Evolutionary conservation across 2,329 filamentous ascomycete species (phyloP).

Genomic region (Pezicula carpinea): DNA sequence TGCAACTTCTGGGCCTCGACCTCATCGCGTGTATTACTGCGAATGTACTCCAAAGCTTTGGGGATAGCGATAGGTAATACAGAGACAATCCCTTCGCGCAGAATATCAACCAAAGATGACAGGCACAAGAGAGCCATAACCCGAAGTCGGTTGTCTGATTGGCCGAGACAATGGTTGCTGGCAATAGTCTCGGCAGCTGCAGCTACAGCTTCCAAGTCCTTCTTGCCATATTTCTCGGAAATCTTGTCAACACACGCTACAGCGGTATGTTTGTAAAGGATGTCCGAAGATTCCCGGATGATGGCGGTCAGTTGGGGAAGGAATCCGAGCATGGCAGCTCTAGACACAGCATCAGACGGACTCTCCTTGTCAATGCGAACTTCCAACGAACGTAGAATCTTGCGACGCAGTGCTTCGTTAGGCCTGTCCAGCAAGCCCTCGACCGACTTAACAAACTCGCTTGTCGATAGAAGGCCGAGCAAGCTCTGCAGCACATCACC

Average conservation of each 20-base stretch:
- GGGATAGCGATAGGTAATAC: conserved; percentile 73
- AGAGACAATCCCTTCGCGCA: conserved; percentile 81
- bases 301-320: conserved; percentile 73
- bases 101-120: conserved; percentile 81
- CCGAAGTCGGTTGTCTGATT: conserved; percentile 65
- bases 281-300: conserved; percentile 66
- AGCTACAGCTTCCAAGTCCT: conserved; percentile 72
- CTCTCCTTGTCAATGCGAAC: conserved; percentile 70
- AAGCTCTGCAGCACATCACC: conserved; percentile 72
- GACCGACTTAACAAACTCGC: conserved; percentile 84
- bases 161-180: conserved; percentile 70
- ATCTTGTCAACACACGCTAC: conserved; percentile 91
- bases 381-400: conserved; percentile 77
- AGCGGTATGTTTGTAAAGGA: conserved; percentile 76
- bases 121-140: conserved; percentile 86
- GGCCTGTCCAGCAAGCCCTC: conserved; percentile 75
- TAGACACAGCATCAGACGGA: conserved; percentile 62
- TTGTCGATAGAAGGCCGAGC: conserved; percentile 79
- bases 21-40: conserved; percentile 51
- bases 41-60: conserved; percentile 66
- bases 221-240: conserved; percentile 91
- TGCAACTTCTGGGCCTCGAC: conserved; percentile 61
- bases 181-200: conserved; percentile 73
- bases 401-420: conserved; percentile 70
- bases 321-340: conserved; percentile 71